These are phyloP conservation scores for Garcia nutans DNA, from an alignment of 345 rosid species.

Conservation along the genomic window DNA sequence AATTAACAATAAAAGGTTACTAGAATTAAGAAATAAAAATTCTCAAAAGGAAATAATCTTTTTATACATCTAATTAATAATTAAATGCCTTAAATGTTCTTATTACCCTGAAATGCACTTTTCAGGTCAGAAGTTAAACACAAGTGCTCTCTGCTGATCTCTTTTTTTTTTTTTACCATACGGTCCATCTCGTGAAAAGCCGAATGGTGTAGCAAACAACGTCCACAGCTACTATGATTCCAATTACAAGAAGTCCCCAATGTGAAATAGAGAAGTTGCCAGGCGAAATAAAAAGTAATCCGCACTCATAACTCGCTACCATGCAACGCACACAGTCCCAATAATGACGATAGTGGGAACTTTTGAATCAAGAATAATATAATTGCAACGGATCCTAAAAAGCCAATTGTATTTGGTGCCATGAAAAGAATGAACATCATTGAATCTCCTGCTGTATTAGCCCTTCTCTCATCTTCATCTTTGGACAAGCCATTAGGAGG, in stretches of 20 bases:
- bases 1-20: too few relatives aligned
- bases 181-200: too few relatives aligned
- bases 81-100: too few relatives aligned
- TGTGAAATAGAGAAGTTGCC: not conserved
- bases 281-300: not conserved
- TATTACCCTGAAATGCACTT: too few relatives aligned
- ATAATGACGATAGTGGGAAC: not conserved
- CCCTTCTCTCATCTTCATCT: not conserved
- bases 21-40: too few relatives aligned
- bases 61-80: too few relatives aligned
- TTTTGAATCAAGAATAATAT: not conserved
- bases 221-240: not conserved
- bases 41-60: too few relatives aligned
- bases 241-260: not conserved
- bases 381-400: not conserved
- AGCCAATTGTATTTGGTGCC: not conserved
- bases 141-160: too few relatives aligned
- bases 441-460: not conserved
- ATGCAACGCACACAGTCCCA: slow-evolving; percentile 5
- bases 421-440: not conserved
- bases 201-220: too few relatives aligned
- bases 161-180: too few relatives aligned
- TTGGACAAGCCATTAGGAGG: not conserved
- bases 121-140: too few relatives aligned
- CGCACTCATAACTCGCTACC: not conserved